phyloP scores from a whole-genome alignment of 2,329 filamentous ascomycete genomes.

The Cercospora beticola region DNA sequence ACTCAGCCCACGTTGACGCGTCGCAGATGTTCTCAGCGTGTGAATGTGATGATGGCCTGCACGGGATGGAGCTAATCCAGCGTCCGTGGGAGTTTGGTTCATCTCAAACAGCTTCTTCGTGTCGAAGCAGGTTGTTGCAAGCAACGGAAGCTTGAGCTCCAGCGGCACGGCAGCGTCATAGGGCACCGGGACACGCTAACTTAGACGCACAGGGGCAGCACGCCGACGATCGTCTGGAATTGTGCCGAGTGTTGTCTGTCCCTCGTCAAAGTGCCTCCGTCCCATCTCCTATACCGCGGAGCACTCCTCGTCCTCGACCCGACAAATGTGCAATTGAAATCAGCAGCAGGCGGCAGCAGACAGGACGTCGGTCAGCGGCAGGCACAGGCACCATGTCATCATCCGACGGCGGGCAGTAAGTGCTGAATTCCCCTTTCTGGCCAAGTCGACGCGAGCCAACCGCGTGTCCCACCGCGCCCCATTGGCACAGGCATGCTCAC shows the following conservation, averaged over 20 bases:
- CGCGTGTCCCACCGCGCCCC: background rate
- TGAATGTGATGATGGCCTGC: background rate
- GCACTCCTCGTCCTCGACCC: background rate
- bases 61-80: background rate
- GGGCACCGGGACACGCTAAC: background rate
- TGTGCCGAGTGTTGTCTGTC: background rate
- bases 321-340: background rate
- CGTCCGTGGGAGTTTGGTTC: background rate
- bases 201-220: background rate
- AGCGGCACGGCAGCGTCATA: background rate
- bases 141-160: background rate
- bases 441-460: conserved; percentile 4
- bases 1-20: conserved; percentile 13
- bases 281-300: background rate
- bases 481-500: background rate
- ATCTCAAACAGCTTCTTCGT: background rate
- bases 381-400: conserved; percentile 9
- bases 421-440: conserved; percentile 4
- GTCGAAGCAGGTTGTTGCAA: background rate
- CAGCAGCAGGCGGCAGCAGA: background rate
- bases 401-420: conserved; percentile 10
- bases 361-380: background rate
- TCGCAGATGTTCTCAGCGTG: background rate
- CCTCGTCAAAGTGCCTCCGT: background rate
- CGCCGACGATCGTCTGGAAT: background rate